These are phyloP conservation scores for Chrysosphaeria jannelii DNA, from an alignment of 2,329 filamentous ascomycete species.

Conservation along the genomic window DNA sequence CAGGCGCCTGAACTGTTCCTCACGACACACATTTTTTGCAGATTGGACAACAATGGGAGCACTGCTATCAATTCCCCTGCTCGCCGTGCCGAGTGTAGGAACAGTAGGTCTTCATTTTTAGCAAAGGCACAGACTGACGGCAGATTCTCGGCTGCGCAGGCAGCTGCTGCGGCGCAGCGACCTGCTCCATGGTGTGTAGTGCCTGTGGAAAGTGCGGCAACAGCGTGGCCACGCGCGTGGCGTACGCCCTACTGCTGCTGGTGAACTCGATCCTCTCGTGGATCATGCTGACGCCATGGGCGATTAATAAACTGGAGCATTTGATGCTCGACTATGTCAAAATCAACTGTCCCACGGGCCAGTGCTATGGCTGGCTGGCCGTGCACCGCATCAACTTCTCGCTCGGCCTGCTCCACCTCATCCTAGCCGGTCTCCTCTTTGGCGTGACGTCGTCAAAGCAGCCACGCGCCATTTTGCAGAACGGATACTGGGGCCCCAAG, in stretches of 20 bases:
- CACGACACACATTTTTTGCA: no score
- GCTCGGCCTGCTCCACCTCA: constrained; percentile 72
- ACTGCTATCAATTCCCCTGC: constrained; percentile 60
- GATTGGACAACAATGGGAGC: constrained; percentile 68
- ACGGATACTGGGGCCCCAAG: constrained; percentile 98
- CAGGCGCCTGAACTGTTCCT: no score
- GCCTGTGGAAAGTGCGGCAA: constrained; percentile 93
- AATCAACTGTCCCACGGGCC: constrained; percentile 67
- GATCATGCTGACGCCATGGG: constrained; percentile 99
- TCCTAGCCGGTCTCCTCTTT: constrained; percentile 58
- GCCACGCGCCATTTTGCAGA: constrained; percentile 65
- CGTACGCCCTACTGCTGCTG: constrained; percentile 78
- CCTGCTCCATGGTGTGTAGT: constrained; percentile 84
- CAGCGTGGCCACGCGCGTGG: constrained; percentile 88
- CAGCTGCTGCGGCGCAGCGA: constrained; percentile 88
- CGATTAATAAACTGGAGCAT: constrained; percentile 79
- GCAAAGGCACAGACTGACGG: neutral
- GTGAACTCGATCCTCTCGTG: constrained; percentile 91
- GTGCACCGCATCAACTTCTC: constrained; percentile 97
- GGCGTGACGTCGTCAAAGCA: constrained; percentile 72
- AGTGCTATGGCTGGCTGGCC: constrained; percentile 86
- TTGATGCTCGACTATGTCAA: constrained; percentile 87
- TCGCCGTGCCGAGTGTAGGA: constrained; percentile 63
- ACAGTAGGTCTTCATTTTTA: constrained; percentile 30
- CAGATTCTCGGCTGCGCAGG: constrained; percentile 16